phyloP scores from a whole-genome alignment of 805 yeast species.

The Diddensiella transvaalensis region DNA sequence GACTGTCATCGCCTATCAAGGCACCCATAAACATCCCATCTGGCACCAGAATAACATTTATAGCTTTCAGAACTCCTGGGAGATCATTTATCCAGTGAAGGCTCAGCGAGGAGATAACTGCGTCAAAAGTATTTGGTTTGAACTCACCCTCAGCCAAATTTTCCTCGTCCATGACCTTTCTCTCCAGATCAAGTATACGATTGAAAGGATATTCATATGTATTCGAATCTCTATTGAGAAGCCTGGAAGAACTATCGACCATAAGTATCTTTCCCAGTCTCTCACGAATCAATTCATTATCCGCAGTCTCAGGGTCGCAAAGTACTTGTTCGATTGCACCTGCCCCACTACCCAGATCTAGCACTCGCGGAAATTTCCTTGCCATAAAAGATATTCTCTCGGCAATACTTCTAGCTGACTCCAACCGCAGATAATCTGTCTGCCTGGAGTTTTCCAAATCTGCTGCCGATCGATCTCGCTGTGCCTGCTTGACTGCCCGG shows the following conservation, averaged over 20 bases:
- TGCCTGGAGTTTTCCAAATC: slow-evolving; percentile 46
- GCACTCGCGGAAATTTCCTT: slow-evolving; percentile 53
- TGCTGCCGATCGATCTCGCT: slow-evolving; percentile 51
- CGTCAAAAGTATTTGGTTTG: slow-evolving; percentile 49
- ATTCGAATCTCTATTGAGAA: slow-evolving; percentile 52
- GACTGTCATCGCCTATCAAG: slow-evolving; percentile 78
- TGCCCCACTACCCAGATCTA: slow-evolving; percentile 72
- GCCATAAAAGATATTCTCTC: slow-evolving; percentile 74
- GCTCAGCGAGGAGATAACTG: slow-evolving; percentile 67
- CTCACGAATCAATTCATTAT: slow-evolving; percentile 48
- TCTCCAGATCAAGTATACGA: slow-evolving; percentile 42
- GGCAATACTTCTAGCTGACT: slow-evolving; percentile 66
- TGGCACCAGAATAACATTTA: slow-evolving; percentile 60
- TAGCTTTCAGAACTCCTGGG: slow-evolving; percentile 57
- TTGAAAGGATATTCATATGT: slow-evolving; percentile 38
- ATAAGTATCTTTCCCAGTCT: slow-evolving; percentile 55
- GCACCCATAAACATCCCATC: slow-evolving; percentile 82
- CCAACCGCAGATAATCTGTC: slow-evolving; percentile 72
- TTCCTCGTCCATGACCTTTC: slow-evolving; percentile 70
- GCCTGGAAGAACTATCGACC: slow-evolving; percentile 58
- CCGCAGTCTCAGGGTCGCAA: slow-evolving; percentile 43
- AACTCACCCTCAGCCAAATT: slow-evolving; percentile 43
- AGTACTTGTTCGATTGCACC: slow-evolving; percentile 55
- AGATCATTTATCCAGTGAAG: slow-evolving; percentile 85
- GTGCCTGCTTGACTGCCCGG: slow-evolving; percentile 56